Percentiles rank a stretch among this genome's conserved stretches.
These are phyloP conservation scores for Nemania sp. DNA, from an alignment of 2,329 filamentous ascomycete genomes.

Conservation along the genomic window DNA sequence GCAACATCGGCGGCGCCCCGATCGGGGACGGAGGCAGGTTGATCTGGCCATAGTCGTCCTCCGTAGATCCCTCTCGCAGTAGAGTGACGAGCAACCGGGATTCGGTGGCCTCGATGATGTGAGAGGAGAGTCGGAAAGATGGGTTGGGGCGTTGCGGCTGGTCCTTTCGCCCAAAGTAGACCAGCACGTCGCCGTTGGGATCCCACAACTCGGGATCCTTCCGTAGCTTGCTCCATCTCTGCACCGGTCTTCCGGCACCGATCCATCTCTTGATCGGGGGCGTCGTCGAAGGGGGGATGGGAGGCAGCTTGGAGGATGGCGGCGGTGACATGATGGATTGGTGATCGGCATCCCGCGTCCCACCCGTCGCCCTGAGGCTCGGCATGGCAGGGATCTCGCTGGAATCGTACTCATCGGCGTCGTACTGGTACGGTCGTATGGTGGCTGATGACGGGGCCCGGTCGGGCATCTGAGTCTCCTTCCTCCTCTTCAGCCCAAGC, in stretches of 20 bases:
- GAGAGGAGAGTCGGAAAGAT: slow-evolving; percentile 62
- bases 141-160: slow-evolving; percentile 52
- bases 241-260: slow-evolving; percentile 53
- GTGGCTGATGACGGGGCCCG: slow-evolving; percentile 47
- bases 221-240: slow-evolving; percentile 61
- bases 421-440: slow-evolving; percentile 38
- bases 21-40: slow-evolving; percentile 50
- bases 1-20: slow-evolving; percentile 47
- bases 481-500: slow-evolving; percentile 55
- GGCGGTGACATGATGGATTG: slow-evolving; percentile 44
- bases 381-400: slow-evolving; percentile 35
- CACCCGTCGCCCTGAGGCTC: slow-evolving; percentile 27
- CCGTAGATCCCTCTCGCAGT: slow-evolving; percentile 57
- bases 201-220: slow-evolving; percentile 67
- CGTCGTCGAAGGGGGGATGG: slow-evolving; percentile 44
- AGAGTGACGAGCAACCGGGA: slow-evolving; percentile 58
- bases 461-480: slow-evolving; percentile 35
- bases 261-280: slow-evolving; percentile 58
- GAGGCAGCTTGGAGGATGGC: slow-evolving; percentile 49
- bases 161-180: slow-evolving; percentile 57
- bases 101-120: slow-evolving; percentile 61
- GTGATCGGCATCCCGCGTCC: slow-evolving; percentile 33
- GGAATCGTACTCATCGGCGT: slow-evolving; percentile 30
- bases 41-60: slow-evolving; percentile 47
- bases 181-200: slow-evolving; percentile 62